Conservation (phyloP, 805 yeast genomes). For the Henningerozyma blattae region DNA sequence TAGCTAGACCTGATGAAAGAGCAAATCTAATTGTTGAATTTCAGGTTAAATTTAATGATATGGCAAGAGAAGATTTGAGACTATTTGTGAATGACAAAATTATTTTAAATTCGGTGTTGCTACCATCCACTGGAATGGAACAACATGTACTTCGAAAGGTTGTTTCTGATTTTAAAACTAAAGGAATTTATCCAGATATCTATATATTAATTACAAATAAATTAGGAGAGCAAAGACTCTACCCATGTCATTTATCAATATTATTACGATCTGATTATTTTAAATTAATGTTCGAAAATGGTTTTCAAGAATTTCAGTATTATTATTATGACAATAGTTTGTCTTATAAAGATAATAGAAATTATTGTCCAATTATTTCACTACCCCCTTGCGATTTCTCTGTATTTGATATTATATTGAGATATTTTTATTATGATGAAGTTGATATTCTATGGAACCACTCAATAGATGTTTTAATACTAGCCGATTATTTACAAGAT, state of each 20-base stretch:
- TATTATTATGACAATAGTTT: no score
- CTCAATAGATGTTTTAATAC: constrained; percentile 43
- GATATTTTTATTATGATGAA: constrained; percentile 50
- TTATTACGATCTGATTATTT: constrained; percentile 52
- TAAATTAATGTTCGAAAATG: constrained; percentile 51
- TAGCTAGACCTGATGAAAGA: constrained; percentile 20
- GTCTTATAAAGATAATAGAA: constrained; percentile 27
- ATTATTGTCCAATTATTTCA: constrained; percentile 16
- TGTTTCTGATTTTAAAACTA: background rate
- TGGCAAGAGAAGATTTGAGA: constrained; percentile 16
- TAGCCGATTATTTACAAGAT: constrained; percentile 44
- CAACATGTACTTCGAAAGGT: background rate
- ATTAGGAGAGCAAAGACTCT: constrained; percentile 25
- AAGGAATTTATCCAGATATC: constrained; percentile 33
- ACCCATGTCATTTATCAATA: constrained; percentile 56
- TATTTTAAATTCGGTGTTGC: constrained; percentile 3
- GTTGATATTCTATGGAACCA: constrained; percentile 36
- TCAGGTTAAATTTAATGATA: constrained; percentile 21
- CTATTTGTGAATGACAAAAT: constrained; percentile 16
- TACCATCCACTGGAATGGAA: background rate
- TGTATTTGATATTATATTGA: constrained; percentile 39
- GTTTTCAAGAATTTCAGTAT: no score
- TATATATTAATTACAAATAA: constrained; percentile 27
- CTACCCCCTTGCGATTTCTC: constrained; percentile 16
- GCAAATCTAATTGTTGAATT: constrained; percentile 24